Base-by-base conservation (phyloP, 2,329 filamentous ascomycete genomes). In the Thelonectria rubi region DNA sequence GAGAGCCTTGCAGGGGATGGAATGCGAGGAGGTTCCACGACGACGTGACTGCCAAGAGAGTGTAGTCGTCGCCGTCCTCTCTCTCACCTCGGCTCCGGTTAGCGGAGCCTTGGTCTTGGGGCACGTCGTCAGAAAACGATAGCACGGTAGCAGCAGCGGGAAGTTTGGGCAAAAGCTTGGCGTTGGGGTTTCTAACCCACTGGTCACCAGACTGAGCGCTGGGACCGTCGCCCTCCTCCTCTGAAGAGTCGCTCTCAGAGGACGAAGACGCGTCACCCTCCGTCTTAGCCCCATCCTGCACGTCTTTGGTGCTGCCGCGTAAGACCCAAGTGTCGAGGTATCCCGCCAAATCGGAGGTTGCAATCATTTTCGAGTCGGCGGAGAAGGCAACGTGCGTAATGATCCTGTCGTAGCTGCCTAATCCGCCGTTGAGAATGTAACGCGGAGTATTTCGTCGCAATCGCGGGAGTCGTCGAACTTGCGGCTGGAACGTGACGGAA, bases 321-420 rank as follows among this genome's bases (percentile, higher is more conserved):
- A 97, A 78, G 1, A 93, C 79, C 91, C 94, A 99, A 17, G 90
- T 93, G 73, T 98, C 94, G 32, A 98, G 82, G 76, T 89, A 93
- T 45, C 95, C 95, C 45, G 91, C 89, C 54, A 97, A 78, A 75
- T 97, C 94, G 49, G 90, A 89, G 30, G 89, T 86, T 9, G 91
- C 93, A 48, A 98, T 80, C 64, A 97, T 86, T 66, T 85, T 88
- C 73, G 91, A 92, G 74, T 97, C 91, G 5, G 88, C 82, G 10
- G 93, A 94, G 76, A 98, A 97, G 2, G 89, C 83, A 24, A 90
- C 76, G 55, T 92, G 90, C 37, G 86, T 88, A 66, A 98, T 88
- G 46, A 84, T 89, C 73, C 91, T 86, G 65, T 93, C 87, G 77
- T 97, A 98, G 24, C 80, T 79, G n/a, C 90, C 90, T 55, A 92